Evolutionary conservation across 768 basidiomycete species (phyloP).

Genomic region (Calocybe gangraenosa): DNA sequence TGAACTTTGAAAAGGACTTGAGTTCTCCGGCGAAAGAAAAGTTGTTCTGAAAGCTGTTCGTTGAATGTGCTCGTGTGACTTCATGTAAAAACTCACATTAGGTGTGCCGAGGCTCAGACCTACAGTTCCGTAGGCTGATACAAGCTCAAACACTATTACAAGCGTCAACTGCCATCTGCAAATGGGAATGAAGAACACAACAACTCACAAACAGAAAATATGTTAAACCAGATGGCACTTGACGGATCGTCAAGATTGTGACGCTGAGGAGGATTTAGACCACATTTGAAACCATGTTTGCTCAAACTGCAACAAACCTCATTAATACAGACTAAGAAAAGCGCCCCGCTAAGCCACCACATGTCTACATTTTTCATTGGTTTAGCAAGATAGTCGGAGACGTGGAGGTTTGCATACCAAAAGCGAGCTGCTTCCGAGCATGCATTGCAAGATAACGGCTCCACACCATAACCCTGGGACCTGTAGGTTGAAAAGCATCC

Average conservation of each 20-base stretch:
- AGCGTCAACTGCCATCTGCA: neutral
- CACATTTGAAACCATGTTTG: neutral
- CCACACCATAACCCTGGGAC: conserved; percentile 61
- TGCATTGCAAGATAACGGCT: conserved; percentile 78
- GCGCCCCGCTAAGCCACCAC: conserved; percentile 89
- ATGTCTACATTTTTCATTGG: conserved; percentile 56
- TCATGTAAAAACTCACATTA: conserved; percentile 41
- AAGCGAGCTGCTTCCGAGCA: conserved; percentile 84
- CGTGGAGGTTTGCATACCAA: conserved; percentile 50
- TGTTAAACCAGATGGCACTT: conserved; percentile 71
- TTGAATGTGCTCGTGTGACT: conserved; percentile 6
- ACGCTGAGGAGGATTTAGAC: conserved; percentile 35
- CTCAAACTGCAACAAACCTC: conserved; percentile 54
- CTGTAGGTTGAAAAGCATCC: conserved; percentile 39
- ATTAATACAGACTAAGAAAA: conserved; percentile 90
- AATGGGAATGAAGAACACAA: conserved; percentile 6
- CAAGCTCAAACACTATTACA: conserved; percentile 74
- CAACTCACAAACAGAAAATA: conserved; percentile 68
- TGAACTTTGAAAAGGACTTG: conserved; percentile 78
- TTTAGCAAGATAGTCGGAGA: neutral
- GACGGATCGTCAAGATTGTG: conserved; percentile 49
- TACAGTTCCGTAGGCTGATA: conserved; percentile 85
- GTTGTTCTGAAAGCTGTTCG: conserved; percentile 49
- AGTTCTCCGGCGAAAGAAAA: conserved; percentile 81
- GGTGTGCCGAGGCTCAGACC: conserved; percentile 88